Conservation (phyloP, 306 rosid species). For the Cucurbita ficifolia region DNA sequence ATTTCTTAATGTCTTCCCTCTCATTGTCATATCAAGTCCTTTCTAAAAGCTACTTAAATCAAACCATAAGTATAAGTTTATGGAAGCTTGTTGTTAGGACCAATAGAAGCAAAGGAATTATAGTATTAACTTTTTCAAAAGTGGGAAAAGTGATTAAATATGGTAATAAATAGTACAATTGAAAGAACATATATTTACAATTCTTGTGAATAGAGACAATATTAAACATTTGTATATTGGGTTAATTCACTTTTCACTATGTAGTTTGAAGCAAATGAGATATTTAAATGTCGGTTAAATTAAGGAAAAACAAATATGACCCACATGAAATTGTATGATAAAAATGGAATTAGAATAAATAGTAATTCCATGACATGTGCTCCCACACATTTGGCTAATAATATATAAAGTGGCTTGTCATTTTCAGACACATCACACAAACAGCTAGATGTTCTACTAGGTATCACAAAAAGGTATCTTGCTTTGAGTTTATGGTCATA, state of each 20-base stretch:
- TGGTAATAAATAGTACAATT: background rate
- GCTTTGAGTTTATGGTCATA: background rate
- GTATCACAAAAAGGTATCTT: slow-evolving; percentile 2
- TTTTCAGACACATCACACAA: background rate
- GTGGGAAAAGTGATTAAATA: background rate
- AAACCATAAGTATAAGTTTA: background rate
- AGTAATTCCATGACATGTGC: background rate
- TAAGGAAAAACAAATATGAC: background rate
- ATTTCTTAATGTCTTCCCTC: background rate
- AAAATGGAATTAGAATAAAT: slow-evolving; percentile 2
- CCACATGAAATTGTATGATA: background rate
- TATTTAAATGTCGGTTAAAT: background rate
- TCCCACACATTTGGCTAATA: background rate
- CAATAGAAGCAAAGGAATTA: background rate
- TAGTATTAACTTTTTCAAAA: background rate
- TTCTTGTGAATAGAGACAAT: background rate
- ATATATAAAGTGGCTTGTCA: background rate
- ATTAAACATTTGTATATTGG: background rate
- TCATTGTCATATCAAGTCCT: background rate
- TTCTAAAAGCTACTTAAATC: background rate
- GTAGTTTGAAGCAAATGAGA: background rate
- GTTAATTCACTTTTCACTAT: background rate
- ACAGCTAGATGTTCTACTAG: slow-evolving; percentile 3
- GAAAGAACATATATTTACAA: too few species aligned
- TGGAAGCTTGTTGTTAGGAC: background rate